phyloP scores from a whole-genome alignment of 106 monocot genomes.

The Apostasia shenzhenica region DNA sequence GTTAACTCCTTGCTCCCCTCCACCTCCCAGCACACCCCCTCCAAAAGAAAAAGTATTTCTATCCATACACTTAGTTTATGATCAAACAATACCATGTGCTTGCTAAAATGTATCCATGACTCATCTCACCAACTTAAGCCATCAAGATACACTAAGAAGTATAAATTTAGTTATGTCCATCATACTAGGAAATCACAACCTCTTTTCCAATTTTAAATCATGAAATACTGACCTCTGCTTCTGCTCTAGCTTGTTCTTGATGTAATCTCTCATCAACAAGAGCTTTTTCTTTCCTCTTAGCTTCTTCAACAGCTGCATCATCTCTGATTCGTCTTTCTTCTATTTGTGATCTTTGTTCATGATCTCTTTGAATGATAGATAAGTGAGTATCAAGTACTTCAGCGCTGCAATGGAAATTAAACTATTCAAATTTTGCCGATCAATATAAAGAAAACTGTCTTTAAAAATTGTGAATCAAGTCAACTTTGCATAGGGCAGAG shows the following conservation, averaged over 20 bases:
- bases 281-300: constrained; percentile 62
- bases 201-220: constrained; percentile 1
- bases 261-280: constrained; percentile 55
- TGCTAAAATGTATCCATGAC: too few species aligned
- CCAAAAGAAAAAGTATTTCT: too few species aligned
- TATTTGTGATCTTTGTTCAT: constrained; percentile 80
- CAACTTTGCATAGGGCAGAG: too few species aligned
- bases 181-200: background rate
- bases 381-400: constrained; percentile 73
- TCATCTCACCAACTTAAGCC: too few species aligned
- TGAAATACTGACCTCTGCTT: constrained; percentile 60
- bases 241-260: constrained; percentile 63
- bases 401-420: constrained; percentile 35
- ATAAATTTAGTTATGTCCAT: background rate
- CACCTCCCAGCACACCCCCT: too few species aligned
- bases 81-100: too few species aligned
- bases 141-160: background rate
- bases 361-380: constrained; percentile 71
- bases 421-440: background rate
- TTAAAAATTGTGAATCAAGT: too few species aligned
- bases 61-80: too few species aligned
- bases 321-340: constrained; percentile 82
- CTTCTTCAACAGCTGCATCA: constrained; percentile 84
- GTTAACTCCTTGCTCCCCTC: too few species aligned
- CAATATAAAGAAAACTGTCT: too few species aligned